These are phyloP conservation scores for Leishmania aethiopica DNA, from an alignment of 208 protist genomes.

Conservation along the genomic window DNA sequence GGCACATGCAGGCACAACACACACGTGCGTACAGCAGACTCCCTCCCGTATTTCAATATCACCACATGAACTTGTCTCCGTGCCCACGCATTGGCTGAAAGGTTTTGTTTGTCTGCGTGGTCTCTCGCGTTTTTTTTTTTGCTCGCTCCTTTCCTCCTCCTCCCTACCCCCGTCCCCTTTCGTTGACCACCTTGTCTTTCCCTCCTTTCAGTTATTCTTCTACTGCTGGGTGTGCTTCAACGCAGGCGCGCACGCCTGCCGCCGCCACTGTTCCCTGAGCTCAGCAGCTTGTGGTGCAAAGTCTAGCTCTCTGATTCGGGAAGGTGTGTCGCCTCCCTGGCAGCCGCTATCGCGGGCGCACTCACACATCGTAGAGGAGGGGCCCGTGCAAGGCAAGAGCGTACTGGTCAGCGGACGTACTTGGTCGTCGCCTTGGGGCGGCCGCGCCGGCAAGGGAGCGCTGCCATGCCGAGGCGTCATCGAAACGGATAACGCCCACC, in stretches of 20 bases:
- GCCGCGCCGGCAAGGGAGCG: not conserved
- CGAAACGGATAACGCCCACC: not conserved
- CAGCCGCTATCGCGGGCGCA: not conserved
- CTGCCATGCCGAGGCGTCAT: not conserved
- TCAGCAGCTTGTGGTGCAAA: not conserved
- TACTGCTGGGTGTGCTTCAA: not conserved
- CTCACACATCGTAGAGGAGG: not conserved
- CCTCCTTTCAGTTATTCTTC: not conserved
- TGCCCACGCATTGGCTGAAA: not conserved
- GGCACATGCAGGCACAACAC: not conserved
- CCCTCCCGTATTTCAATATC: not conserved
- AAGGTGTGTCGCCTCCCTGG: not conserved
- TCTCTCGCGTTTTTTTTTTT: constrained; percentile 7
- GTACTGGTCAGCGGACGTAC: no score
- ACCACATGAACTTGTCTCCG: not conserved
- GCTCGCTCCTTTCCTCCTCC: not conserved
- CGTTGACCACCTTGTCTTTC: not conserved
- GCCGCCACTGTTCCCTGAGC: not conserved
- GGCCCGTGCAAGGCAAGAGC: not conserved
- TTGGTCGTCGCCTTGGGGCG: no score
- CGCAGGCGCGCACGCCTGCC: not conserved
- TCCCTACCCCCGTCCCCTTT: not conserved
- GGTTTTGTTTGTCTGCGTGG: not conserved
- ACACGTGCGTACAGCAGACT: not conserved
- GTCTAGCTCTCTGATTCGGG: not conserved